phyloP scores from a whole-genome alignment of 2,329 filamentous ascomycete species.

The Botrytis deweyae region DNA sequence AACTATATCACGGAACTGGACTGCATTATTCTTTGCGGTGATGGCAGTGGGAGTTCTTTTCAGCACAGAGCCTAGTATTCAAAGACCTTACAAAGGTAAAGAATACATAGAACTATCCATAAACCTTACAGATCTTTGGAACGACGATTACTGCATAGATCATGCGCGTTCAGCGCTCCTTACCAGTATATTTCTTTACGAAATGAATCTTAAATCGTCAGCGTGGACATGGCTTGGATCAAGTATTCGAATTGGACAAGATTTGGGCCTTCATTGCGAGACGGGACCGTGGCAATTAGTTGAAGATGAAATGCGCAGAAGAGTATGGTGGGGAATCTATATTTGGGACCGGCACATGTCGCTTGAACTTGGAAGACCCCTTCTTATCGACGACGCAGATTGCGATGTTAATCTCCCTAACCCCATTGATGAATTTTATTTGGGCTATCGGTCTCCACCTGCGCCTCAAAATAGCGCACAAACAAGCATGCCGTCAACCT shows the following conservation, averaged over 20 bases:
- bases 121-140: slow-evolving; percentile 75
- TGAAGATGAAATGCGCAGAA: slow-evolving; percentile 80
- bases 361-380: slow-evolving; percentile 76
- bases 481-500: slow-evolving; percentile 59
- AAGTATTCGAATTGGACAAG: slow-evolving; percentile 77
- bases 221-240: slow-evolving; percentile 84
- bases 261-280: slow-evolving; percentile 77
- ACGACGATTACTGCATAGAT: slow-evolving; percentile 73
- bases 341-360: slow-evolving; percentile 80
- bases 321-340: slow-evolving; percentile 94
- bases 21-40: slow-evolving; percentile 78
- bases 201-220: slow-evolving; percentile 81
- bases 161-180: slow-evolving; percentile 72
- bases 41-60: slow-evolving; percentile 82
- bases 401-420: slow-evolving; percentile 81
- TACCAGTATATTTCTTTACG: slow-evolving; percentile 75
- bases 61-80: slow-evolving; percentile 56
- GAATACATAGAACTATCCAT: slow-evolving; percentile 71
- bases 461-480: slow-evolving; percentile 48
- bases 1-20: slow-evolving; percentile 66
- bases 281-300: slow-evolving; percentile 69
- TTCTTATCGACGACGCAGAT: slow-evolving; percentile 82
- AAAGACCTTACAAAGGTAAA: slow-evolving; percentile 54
- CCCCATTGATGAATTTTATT: slow-evolving; percentile 76
- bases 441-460: slow-evolving; percentile 49